Percentiles rank a stretch among this genome's conserved stretches.
phyloP scores from a whole-genome alignment of 1,284 basidiomycete species.

The Erythrobasidium hasegawianum region DNA sequence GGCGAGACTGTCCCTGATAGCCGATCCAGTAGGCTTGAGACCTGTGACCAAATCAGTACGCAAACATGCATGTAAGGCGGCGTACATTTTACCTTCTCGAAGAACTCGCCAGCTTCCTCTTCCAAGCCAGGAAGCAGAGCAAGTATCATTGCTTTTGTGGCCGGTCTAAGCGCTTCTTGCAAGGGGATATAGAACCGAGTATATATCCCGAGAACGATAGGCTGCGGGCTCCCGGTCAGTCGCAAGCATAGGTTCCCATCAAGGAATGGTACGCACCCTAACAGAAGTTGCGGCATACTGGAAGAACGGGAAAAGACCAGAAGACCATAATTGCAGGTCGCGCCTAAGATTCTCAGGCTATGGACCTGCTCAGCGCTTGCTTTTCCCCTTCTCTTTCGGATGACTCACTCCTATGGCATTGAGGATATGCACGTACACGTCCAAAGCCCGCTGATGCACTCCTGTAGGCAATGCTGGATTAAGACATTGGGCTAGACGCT shows the following conservation, averaged over 20 bases:
- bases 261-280: constrained; percentile 2
- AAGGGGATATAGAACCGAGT: constrained; percentile 87
- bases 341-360: constrained; percentile 81
- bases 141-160: constrained; percentile 89
- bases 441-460: constrained; percentile 91
- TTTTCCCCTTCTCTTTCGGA: neutral
- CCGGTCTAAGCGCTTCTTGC: constrained; percentile 72
- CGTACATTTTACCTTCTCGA: constrained; percentile 71
- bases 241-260: neutral
- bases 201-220: constrained; percentile 77
- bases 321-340: constrained; percentile 90
- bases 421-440: constrained; percentile 90
- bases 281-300: constrained; percentile 95
- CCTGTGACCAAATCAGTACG: constrained; percentile 54
- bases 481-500: constrained; percentile 90
- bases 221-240: constrained; percentile 54
- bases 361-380: neutral
- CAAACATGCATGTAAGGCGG: neutral
- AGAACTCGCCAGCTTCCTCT: constrained; percentile 93
- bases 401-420: constrained; percentile 76
- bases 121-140: constrained; percentile 89
- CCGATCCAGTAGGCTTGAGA: constrained; percentile 74
- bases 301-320: constrained; percentile 96
- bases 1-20: constrained; percentile 75
- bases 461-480: constrained; percentile 95